phyloP scores from a whole-genome alignment of 2,329 filamentous ascomycete species.

The Diplocarpon mali region DNA sequence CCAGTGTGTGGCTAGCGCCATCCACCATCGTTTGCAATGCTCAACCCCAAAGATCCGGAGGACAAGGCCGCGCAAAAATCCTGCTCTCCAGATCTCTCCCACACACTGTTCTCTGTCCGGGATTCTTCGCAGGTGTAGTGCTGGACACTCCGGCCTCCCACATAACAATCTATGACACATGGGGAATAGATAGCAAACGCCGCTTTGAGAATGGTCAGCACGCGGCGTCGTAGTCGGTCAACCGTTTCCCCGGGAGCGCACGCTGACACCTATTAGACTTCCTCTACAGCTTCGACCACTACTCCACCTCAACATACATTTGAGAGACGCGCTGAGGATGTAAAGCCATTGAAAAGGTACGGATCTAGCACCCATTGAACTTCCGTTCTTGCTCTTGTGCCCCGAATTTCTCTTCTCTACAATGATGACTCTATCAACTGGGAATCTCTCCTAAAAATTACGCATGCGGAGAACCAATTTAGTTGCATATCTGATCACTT shows the following conservation, averaged over 20 bases:
- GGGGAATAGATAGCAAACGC: conserved; percentile 14
- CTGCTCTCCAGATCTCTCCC: not conserved
- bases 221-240: not conserved
- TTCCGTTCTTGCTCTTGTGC: conserved; percentile 2
- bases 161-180: conserved; percentile 10
- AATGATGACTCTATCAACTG: conserved; percentile 85
- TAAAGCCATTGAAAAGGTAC: conserved; percentile 85
- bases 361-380: conserved; percentile 28
- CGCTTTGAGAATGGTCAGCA: conserved; percentile 24
- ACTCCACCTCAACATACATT: conserved; percentile 52
- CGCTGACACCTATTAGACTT: conserved; percentile 21
- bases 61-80: not conserved
- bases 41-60: not conserved
- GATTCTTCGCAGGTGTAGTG: conserved; percentile 14
- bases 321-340: conserved; percentile 69
- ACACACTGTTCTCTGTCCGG: conserved; percentile 1
- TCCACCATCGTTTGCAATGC: not conserved
- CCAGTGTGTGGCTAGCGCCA: not conserved
- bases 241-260: not conserved
- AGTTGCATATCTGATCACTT: conserved; percentile 61
- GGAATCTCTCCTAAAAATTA: conserved; percentile 99
- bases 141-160: conserved; percentile 22
- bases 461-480: conserved; percentile 79
- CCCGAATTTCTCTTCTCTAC: conserved; percentile 18
- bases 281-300: conserved; percentile 47